These are phyloP conservation scores for Acanthamoeba healyi DNA, from an alignment of 208 protist species.

Conservation along the genomic window DNA sequence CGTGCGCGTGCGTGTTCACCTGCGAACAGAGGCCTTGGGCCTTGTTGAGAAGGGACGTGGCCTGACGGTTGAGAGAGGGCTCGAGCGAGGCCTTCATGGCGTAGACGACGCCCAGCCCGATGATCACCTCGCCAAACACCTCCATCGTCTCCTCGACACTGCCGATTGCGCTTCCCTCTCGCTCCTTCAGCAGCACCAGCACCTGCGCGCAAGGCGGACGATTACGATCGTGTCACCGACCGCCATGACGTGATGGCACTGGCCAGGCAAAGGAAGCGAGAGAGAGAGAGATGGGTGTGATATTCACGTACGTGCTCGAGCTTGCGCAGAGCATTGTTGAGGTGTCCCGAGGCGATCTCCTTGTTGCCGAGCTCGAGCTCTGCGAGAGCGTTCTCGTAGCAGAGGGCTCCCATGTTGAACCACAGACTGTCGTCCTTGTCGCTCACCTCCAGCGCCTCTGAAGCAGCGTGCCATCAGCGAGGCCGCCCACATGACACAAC, in stretches of 20 bases:
- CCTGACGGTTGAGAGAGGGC: constrained; percentile 12
- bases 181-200: constrained; percentile 8
- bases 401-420: constrained; percentile 53
- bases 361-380: constrained; percentile 56
- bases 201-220: background rate
- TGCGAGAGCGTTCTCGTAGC: background rate
- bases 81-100: constrained; percentile 57
- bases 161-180: background rate
- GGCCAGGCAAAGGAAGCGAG: no score
- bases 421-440: constrained; percentile 50
- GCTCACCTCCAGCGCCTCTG: constrained; percentile 61
- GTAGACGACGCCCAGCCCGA: constrained; percentile 33
- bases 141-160: constrained; percentile 49
- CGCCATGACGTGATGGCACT: no score
- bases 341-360: background rate
- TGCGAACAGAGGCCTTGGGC: constrained; percentile 47
- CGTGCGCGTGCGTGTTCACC: background rate
- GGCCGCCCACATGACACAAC: background rate
- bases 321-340: constrained; percentile 51
- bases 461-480: no score
- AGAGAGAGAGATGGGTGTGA: background rate
- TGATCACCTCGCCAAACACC: constrained; percentile 31
- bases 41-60: constrained; percentile 48
- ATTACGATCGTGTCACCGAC: no score
- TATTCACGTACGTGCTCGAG: constrained; percentile 8